Evolutionary conservation across 805 yeast species (phyloP).

Genomic region (Komagataella ulmi): DNA sequence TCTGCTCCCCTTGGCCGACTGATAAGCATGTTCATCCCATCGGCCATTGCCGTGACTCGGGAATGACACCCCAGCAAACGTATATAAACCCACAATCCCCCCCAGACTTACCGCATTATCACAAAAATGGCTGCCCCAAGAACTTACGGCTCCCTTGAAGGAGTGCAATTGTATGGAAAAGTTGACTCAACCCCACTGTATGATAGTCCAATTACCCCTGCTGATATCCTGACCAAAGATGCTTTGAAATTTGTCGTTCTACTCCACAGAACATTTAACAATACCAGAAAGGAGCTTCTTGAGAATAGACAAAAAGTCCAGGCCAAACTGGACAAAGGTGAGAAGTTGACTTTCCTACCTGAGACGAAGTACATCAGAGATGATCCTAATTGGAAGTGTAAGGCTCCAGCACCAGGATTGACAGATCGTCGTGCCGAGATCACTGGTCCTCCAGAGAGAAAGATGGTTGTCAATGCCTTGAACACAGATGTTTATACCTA

Average conservation of each 20-base stretch:
- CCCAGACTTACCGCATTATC: not conserved
- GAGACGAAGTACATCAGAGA: conserved; percentile 61
- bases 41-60: conserved; percentile 1
- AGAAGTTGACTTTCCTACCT: conserved; percentile 46
- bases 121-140: not conserved
- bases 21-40: not conserved
- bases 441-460: conserved; percentile 78
- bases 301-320: conserved; percentile 52
- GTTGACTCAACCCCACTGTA: conserved; percentile 19
- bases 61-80: not conserved
- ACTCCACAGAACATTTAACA: conserved; percentile 61
- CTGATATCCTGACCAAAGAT: conserved; percentile 39
- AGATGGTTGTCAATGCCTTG: conserved; percentile 73
- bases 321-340: conserved; percentile 46
- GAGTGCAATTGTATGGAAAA: conserved; percentile 41
- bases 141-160: conserved; percentile 27
- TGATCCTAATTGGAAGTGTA: conserved; percentile 67
- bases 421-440: conserved; percentile 69
- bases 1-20: not conserved
- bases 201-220: conserved; percentile 26
- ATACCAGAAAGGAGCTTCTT: conserved; percentile 42
- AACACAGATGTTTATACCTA: conserved; percentile 70
- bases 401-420: conserved; percentile 58
- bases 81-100: not conserved
- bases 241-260: conserved; percentile 61